Evolutionary conservation across 2,329 filamentous ascomycete genomes (phyloP), one percentile per base, ranked within the genome.

Genomic region (Paramyrothecium sp.): DNA sequence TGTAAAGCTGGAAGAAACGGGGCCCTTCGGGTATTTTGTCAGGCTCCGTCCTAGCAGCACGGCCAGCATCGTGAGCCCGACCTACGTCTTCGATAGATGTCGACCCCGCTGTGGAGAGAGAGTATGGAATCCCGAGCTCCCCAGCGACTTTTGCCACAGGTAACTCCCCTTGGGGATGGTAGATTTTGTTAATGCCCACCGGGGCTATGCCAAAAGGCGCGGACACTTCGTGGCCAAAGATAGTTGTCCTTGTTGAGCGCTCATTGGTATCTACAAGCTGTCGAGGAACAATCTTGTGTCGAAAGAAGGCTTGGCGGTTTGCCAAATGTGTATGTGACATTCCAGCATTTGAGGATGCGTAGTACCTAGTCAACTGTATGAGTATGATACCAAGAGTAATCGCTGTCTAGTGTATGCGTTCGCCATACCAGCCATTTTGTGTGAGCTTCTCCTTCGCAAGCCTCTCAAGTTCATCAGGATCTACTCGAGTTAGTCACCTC

Each of bases 171-270:
- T 71, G 66, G 0, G 79, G 76, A 62, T 88, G 78, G 71, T 87
- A 88, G 63, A 88, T 89, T 60, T 82, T 81, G 73, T 89, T 87
- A 62, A 89, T 87, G 4, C 86, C 85, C 26, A 88, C 81, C 0
- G 85, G 85, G 0, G 85, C 82, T 64, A 89, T 86, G n/a, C 83
- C 84, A 53, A 89, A 82, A 0, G 86, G 85, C 0, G 84, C 84
- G 2, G 79, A 75, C 16, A 85, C 80, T 52, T 78, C 76, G 67
- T 87, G 82, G 16, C 85, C 82, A 68, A 87, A 89, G 59, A 89
- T 83, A 3, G 72, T 73, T 13, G 83, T 83, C 2, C 72, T 71
- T 1, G 83, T 86, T 63, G 88, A 84, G 41, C 84, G 80, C 33
- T 69, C 70, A 65, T 83, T 85, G 8, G 82, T 87, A 69, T 88